phyloP scores from a whole-genome alignment of 176 grass and related monocot species.

The Oryza nivara region DNA sequence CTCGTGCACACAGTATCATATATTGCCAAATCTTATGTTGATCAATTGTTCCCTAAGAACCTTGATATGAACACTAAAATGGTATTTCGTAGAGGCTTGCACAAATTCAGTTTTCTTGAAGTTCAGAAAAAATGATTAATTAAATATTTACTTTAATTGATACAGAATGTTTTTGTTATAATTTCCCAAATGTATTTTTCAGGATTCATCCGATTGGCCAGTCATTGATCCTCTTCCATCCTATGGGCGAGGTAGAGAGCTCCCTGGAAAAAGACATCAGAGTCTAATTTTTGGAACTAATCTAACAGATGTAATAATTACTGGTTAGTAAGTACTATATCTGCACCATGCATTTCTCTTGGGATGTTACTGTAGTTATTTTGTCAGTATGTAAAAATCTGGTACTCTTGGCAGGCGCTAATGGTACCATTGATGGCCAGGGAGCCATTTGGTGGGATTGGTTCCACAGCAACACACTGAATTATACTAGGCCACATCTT shows the following conservation, averaged over 20 bases:
- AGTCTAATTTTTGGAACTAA: constrained; percentile 89
- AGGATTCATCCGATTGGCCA: constrained; percentile 80
- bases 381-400: constrained; percentile 18
- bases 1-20: not conserved
- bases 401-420: constrained; percentile 58
- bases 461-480: constrained; percentile 67
- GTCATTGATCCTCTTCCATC: constrained; percentile 86
- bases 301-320: constrained; percentile 90
- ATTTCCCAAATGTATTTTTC: constrained; percentile 14
- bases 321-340: constrained; percentile 54
- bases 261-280: constrained; percentile 83
- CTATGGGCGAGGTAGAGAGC: constrained; percentile 86
- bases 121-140: not conserved
- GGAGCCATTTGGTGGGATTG: constrained; percentile 88
- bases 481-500: constrained; percentile 92
- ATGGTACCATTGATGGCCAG: constrained; percentile 96
- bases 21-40: not conserved
- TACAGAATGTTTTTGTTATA: not conserved
- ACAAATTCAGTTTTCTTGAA: constrained; percentile 12
- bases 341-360: constrained; percentile 18
- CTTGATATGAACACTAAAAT: not conserved
- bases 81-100: not conserved
- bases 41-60: not conserved
- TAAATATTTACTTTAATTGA: not conserved
- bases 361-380: not conserved